phyloP scores from a whole-genome alignment of 345 rosid species.

The Eucalyptus sp. region DNA sequence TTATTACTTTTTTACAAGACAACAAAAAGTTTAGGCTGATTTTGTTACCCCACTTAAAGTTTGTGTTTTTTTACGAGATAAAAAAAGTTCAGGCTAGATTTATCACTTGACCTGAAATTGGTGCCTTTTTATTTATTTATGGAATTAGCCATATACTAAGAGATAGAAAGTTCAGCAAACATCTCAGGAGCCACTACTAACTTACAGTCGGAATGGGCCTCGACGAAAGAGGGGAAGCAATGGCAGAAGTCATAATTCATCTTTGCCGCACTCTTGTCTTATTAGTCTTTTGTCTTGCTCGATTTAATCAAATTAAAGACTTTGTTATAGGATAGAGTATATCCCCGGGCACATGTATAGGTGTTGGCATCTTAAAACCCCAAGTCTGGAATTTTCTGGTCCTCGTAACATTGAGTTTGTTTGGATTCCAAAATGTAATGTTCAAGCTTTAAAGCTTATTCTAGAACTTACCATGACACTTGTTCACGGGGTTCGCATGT shows the following conservation, averaged over 20 bases:
- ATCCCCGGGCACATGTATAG: background rate
- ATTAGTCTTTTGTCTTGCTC: background rate
- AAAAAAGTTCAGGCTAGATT: too few species aligned
- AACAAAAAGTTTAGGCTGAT: too few species aligned
- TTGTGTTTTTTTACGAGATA: too few species aligned
- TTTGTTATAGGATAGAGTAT: background rate
- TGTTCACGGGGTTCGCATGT: too few species aligned
- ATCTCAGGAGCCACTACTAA: background rate
- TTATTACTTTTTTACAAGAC: too few species aligned
- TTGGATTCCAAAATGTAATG: too few species aligned
- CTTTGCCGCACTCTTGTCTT: background rate
- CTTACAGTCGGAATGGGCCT: background rate
- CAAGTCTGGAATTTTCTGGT: too few species aligned
- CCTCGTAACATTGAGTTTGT: too few species aligned
- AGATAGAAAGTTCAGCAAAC: background rate
- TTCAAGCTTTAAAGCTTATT: too few species aligned
- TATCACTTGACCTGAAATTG: too few species aligned
- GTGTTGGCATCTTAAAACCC: background rate
- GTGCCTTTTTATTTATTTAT: fast-evolving
- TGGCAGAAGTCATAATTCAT: background rate
- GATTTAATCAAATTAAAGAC: background rate
- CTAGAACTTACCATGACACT: too few species aligned
- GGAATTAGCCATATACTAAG: background rate
- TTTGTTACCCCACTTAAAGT: too few species aligned
- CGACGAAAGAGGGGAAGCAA: background rate